Percentiles rank a stretch among this genome's conserved stretches.
Conservation (phyloP, 306 rosid species). For the Sicyos baderoa region DNA sequence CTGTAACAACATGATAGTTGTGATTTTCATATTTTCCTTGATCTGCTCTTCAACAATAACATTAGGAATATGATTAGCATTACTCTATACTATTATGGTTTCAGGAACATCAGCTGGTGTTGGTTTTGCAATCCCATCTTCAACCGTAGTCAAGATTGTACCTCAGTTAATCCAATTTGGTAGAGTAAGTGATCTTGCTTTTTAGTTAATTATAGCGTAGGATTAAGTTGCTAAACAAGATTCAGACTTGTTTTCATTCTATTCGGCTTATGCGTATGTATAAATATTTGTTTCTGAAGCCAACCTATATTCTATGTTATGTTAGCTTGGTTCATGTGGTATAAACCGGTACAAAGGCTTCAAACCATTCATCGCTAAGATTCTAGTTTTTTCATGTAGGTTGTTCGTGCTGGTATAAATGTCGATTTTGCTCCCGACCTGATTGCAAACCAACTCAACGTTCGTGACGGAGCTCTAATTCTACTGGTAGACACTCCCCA, state of each 20-base stretch:
- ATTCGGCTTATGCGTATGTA: background rate
- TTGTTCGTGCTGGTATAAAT: slow-evolving; percentile 70
- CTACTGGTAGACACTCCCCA: slow-evolving; percentile 42
- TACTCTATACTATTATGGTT: slow-evolving; percentile 13
- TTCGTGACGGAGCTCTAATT: slow-evolving; percentile 85
- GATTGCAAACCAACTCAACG: slow-evolving; percentile 75
- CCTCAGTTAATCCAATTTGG: slow-evolving; percentile 86
- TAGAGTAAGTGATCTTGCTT: slow-evolving; percentile 35
- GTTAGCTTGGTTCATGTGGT: background rate
- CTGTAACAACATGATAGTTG: background rate
- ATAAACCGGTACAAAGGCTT: background rate
- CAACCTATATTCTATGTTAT: background rate
- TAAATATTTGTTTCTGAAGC: background rate
- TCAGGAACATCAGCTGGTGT: slow-evolving; percentile 97
- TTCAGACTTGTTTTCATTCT: background rate
- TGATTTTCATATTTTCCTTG: background rate
- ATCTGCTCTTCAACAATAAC: background rate
- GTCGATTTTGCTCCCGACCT: slow-evolving; percentile 83
- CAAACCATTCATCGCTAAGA: background rate
- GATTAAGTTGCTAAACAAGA: background rate
- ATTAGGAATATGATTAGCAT: background rate
- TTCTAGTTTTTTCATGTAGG: slow-evolving; percentile 40
- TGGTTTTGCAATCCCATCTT: slow-evolving; percentile 94
- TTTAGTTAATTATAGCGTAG: background rate
- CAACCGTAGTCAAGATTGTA: slow-evolving; percentile 63